Percentiles rank a stretch among this genome's conserved stretches.
phyloP scores from a whole-genome alignment of 768 basidiomycete genomes.

The Leccinum broughii region DNA sequence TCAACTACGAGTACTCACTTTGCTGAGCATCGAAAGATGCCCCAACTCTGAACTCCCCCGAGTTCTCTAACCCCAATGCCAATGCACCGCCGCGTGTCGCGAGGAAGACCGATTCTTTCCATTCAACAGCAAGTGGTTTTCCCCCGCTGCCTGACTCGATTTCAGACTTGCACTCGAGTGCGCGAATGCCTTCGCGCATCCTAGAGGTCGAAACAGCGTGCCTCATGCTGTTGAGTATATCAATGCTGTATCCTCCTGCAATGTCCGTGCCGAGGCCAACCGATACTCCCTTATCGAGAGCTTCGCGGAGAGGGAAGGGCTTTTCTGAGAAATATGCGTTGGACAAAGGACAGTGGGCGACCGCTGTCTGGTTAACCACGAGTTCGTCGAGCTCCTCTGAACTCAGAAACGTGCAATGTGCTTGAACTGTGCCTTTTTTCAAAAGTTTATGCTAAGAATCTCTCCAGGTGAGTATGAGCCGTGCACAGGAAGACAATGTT shows the following conservation, averaged over 20 bases:
- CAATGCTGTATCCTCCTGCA: conserved; percentile 81
- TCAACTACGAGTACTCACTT: conserved; percentile 45
- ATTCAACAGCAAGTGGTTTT: conserved; percentile 56
- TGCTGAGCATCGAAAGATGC: conserved; percentile 74
- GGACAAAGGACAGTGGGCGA: conserved; percentile 88
- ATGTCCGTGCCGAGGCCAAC: conserved; percentile 86
- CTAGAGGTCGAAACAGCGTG: conserved; percentile 71
- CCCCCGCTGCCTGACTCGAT: not conserved
- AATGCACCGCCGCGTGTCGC: conserved; percentile 78
- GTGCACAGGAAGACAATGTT: conserved; percentile 7
- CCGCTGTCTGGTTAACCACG: conserved; percentile 49
- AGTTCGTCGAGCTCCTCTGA: conserved; percentile 51
- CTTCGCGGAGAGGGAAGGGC: conserved; percentile 70
- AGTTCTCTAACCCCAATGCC: conserved; percentile 59
- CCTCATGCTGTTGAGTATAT: conserved; percentile 80
- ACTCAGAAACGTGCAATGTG: conserved; percentile 86
- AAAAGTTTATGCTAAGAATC: conserved; percentile 55
- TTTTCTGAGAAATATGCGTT: conserved; percentile 83
- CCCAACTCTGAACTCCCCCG: conserved; percentile 59
- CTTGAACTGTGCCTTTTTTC: conserved; percentile 69
- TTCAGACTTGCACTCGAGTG: conserved; percentile 21
- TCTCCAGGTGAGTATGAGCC: conserved; percentile 10
- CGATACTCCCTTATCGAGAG: conserved; percentile 57
- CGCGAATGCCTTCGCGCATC: conserved; percentile 58
- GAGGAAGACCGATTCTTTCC: conserved; percentile 80